phyloP scores from a whole-genome alignment of 2,329 filamentous ascomycete species.

The Rhexocercosporidium sp. region DNA sequence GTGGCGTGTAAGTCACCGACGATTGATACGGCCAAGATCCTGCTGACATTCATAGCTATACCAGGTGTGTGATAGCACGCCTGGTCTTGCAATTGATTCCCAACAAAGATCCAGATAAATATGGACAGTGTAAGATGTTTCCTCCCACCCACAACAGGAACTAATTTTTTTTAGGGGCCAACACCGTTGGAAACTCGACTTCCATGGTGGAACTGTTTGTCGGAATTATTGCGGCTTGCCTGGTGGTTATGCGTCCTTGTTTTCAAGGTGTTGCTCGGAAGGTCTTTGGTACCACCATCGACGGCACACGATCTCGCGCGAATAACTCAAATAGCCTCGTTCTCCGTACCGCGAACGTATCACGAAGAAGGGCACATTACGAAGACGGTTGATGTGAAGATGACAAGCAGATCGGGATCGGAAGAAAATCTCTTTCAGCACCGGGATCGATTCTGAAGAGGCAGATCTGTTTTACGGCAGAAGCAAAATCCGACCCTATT shows the following conservation, averaged over 20 bases:
- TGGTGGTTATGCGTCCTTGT: constrained; percentile 6
- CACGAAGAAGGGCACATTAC: neutral
- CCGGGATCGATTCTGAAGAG: neutral
- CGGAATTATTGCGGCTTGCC: constrained; percentile 1
- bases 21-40: neutral
- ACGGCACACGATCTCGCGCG: neutral
- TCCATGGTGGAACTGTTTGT: neutral
- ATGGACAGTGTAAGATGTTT: neutral
- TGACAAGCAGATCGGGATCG: neutral
- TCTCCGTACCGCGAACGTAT: neutral
- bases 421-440: neutral
- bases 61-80: neutral
- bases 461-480: neutral
- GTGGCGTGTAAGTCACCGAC: neutral
- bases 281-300: neutral
- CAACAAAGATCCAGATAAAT: neutral
- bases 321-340: neutral
- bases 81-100: neutral
- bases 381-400: constrained; percentile 7
- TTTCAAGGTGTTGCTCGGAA: neutral
- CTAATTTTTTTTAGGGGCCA: neutral
- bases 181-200: neutral
- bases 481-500: neutral
- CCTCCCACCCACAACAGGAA: neutral
- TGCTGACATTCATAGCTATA: neutral